phyloP scores from a whole-genome alignment of 2,329 filamentous ascomycete genomes.

The Sporothrix globosa region DNA sequence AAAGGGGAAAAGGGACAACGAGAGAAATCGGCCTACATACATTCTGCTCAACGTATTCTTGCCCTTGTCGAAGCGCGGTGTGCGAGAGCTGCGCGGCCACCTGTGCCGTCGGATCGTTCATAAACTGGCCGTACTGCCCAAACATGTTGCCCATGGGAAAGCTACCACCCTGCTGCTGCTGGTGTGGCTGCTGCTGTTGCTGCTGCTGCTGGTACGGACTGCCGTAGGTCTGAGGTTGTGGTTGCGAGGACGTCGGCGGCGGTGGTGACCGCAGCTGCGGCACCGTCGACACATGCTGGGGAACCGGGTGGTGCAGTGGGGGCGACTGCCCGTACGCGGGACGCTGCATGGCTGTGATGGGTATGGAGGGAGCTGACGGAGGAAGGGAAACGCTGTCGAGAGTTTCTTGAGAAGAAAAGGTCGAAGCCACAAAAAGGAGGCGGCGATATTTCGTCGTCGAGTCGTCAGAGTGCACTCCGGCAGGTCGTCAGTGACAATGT shows the following conservation, averaged over 20 bases:
- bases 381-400: neutral
- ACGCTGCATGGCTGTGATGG: slow-evolving; percentile 72
- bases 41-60: slow-evolving; percentile 94
- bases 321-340: slow-evolving; percentile 83
- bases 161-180: slow-evolving; percentile 46
- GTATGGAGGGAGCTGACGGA: neutral
- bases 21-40: slow-evolving; percentile 63
- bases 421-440: neutral
- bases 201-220: slow-evolving; percentile 76
- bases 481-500: neutral
- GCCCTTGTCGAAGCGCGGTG: slow-evolving; percentile 85
- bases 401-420: neutral
- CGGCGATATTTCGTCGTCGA: neutral
- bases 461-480: neutral
- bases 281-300: slow-evolving; percentile 97
- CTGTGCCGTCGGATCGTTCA: slow-evolving; percentile 93
- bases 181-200: slow-evolving; percentile 50
- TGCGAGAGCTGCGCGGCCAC: slow-evolving; percentile 94
- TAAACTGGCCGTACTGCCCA: slow-evolving; percentile 84
- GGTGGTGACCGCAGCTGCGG: slow-evolving; percentile 95
- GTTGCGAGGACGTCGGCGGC: slow-evolving; percentile 70
- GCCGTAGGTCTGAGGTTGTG: slow-evolving; percentile 65
- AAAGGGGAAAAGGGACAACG: neutral
- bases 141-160: slow-evolving; percentile 56
- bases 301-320: slow-evolving; percentile 93